Conservation (phyloP, 768 basidiomycete species). For the Hypholoma sublateritium region DNA sequence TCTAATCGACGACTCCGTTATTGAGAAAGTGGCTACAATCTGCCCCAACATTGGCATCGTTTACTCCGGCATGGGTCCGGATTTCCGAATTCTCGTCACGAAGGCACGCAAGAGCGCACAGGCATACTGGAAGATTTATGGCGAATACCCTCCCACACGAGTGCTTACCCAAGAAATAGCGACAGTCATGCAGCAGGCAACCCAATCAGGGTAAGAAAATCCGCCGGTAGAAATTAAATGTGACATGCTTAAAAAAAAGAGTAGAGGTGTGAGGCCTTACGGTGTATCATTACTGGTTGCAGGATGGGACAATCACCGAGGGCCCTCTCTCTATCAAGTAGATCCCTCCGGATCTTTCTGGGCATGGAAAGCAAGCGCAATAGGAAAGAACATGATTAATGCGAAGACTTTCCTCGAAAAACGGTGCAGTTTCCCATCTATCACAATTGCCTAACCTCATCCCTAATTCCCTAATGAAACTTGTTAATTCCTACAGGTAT, state of each 20-base stretch:
- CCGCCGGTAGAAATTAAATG: constrained; percentile 12
- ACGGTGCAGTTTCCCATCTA: constrained; percentile 55
- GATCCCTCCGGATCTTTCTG: constrained; percentile 99
- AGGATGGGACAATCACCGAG: constrained; percentile 94
- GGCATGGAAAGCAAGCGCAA: constrained; percentile 99
- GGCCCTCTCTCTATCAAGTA: constrained; percentile 96
- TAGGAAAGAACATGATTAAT: constrained; percentile 99
- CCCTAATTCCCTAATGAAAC: constrained; percentile 20
- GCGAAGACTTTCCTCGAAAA: constrained; percentile 99
- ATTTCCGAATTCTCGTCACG: constrained; percentile 91
- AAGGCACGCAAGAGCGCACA: constrained; percentile 98
- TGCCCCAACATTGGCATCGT: constrained; percentile 99
- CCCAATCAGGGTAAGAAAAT: constrained; percentile 86
- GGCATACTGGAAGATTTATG: constrained; percentile 99
- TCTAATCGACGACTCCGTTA: constrained; percentile 95
- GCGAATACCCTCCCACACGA: constrained; percentile 96
- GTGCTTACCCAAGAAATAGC: constrained; percentile 97
- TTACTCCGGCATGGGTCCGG: constrained; percentile 99
- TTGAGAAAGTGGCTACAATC: constrained; percentile 96
- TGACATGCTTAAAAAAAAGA: constrained; percentile 30
- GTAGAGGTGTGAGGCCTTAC: constrained; percentile 96
- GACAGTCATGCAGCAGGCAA: constrained; percentile 98
- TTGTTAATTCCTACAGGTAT: constrained; percentile 55
- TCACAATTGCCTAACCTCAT: constrained; percentile 14
- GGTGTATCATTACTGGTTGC: constrained; percentile 97